Percentiles rank a stretch among this genome's conserved stretches.
phyloP scores from a whole-genome alignment of 768 basidiomycete species.

The Boletus rex-veris region DNA sequence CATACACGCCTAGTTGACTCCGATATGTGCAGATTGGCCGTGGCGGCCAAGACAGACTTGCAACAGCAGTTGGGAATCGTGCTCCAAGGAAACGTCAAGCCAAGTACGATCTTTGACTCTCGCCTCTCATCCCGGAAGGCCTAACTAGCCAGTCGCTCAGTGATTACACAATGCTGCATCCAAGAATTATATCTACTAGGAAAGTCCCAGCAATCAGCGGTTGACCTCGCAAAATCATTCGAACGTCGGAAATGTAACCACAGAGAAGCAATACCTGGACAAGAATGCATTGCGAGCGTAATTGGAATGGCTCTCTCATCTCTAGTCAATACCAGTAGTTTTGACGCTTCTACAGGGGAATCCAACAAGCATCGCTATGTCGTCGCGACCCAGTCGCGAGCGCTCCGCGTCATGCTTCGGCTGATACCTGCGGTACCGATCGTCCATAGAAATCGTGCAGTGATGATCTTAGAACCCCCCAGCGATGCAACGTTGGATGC shows the following conservation, averaged over 20 bases:
- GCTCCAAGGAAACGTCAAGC: conserved; percentile 85
- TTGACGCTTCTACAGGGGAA: conserved; percentile 46
- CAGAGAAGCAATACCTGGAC: conserved; percentile 75
- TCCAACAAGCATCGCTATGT: conserved; percentile 93
- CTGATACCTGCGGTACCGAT: conserved; percentile 82
- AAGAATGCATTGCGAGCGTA: conserved; percentile 78
- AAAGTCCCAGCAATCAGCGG: conserved; percentile 62
- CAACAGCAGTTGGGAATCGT: conserved; percentile 70
- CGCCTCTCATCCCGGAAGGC: conserved; percentile 3
- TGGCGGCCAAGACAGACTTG: conserved; percentile 71
- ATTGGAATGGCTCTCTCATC: conserved; percentile 51
- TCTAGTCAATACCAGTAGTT: not conserved
- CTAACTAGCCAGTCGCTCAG: conserved; percentile 55
- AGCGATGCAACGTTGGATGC: conserved; percentile 68
- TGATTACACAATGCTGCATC: conserved; percentile 99
- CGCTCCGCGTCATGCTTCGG: conserved; percentile 68
- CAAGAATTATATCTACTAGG: conserved; percentile 89
- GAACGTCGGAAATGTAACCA: conserved; percentile 96
- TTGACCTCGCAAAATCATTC: conserved; percentile 89
- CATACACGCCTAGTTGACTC: conserved; percentile 63
- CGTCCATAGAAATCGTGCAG: conserved; percentile 86
- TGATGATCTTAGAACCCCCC: conserved; percentile 90
- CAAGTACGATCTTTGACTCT: conserved; percentile 57
- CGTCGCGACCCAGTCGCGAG: conserved; percentile 76
- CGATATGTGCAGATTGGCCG: conserved; percentile 70